Evolutionary conservation across 2,329 filamentous ascomycete genomes (phyloP), one percentile per base, ranked within the genome.

Genomic region (Colletotrichum phormii): DNA sequence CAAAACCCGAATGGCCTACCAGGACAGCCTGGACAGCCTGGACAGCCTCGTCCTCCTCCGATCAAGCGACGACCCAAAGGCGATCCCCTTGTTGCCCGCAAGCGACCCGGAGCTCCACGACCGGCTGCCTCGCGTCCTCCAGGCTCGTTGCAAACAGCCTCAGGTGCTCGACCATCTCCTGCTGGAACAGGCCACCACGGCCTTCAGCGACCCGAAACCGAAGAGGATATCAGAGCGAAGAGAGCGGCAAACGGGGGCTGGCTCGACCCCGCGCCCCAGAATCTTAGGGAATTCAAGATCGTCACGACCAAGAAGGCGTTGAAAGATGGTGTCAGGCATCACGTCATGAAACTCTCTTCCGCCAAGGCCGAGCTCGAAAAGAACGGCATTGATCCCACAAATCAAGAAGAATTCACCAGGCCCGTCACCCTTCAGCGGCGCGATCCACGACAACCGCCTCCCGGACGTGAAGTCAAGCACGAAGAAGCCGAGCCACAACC

Each of bases 341-440:
- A 99, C 80, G 90, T 97, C 75, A 95, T 98, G 87, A 92, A 94
- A 77, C 91, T 99, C 77, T 80, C 84, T 70, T 88, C 93, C 74
- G 86, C 88, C 64, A 91, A 91, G 77, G 74, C 78, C 12, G 76
- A 73, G 60, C 78, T 83, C 11, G 81, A 80, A 24, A 86, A 86
- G 74, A 92, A 93, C 76, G 88, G 91, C 37, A 80, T 94, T 73
- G 92, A 98, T 78, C 89, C 90, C 2, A 86, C 86, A 31, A 84
- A 92, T 76, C 92, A 96, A 76, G 86, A 91, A 6, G 91, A 97
- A 64, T 99, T 98, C 80, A 93, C 94, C 22, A 91, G 95, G 33
- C 97, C 97, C 0, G 94, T 98, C 37, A 92, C 94, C 49, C 86
- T 99, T 49, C 95, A 98, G 80, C 92, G 97, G 75, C 93, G 97